Conservation (phyloP, 331 rosid genomes). For the Phaseolus coccineus region DNA sequence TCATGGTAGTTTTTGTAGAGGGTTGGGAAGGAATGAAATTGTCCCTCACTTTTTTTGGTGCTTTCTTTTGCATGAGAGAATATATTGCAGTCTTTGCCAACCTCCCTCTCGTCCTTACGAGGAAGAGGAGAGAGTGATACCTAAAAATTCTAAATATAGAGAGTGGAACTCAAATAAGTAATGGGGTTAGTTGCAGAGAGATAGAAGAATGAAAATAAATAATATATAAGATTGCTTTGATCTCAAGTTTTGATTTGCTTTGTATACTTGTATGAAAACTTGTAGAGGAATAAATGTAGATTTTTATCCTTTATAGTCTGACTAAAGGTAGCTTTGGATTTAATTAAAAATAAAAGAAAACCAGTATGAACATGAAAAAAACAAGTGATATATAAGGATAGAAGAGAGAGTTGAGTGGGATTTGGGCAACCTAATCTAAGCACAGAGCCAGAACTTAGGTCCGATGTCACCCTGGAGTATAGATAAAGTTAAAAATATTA, state of each 20-base stretch:
- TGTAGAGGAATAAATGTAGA: slow-evolving; percentile 67
- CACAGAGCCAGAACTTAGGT: slow-evolving; percentile 63
- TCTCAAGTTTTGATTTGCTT: slow-evolving; percentile 64
- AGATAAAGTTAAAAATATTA: slow-evolving; percentile 58
- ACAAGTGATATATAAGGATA: slow-evolving; percentile 39
- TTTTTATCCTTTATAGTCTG: slow-evolving; percentile 57
- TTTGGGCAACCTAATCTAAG: slow-evolving; percentile 68
- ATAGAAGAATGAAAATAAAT: slow-evolving; percentile 25
- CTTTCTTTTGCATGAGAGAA: slow-evolving; percentile 55
- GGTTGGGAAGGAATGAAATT: slow-evolving; percentile 68
- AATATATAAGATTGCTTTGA: slow-evolving; percentile 64
- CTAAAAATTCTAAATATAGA: slow-evolving; percentile 48
- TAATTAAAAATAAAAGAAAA: slow-evolving; percentile 48
- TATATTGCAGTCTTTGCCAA: slow-evolving; percentile 39
- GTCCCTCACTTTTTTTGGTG: slow-evolving; percentile 55
- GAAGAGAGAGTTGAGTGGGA: slow-evolving; percentile 65
- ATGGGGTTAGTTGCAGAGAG: slow-evolving; percentile 52
- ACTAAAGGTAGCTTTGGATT: slow-evolving; percentile 57
- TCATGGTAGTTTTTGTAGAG: slow-evolving; percentile 57
- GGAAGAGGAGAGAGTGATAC: slow-evolving; percentile 41
- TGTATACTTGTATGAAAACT: slow-evolving; percentile 61
- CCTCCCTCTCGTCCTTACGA: slow-evolving; percentile 39
- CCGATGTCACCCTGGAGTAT: slow-evolving; percentile 76
- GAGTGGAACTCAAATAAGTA: slow-evolving; percentile 44
- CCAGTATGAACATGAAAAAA: slow-evolving; percentile 41